Evolutionary conservation across 208 protist genomes (phyloP).

Genomic region (Leishmania aethiopica): DNA sequence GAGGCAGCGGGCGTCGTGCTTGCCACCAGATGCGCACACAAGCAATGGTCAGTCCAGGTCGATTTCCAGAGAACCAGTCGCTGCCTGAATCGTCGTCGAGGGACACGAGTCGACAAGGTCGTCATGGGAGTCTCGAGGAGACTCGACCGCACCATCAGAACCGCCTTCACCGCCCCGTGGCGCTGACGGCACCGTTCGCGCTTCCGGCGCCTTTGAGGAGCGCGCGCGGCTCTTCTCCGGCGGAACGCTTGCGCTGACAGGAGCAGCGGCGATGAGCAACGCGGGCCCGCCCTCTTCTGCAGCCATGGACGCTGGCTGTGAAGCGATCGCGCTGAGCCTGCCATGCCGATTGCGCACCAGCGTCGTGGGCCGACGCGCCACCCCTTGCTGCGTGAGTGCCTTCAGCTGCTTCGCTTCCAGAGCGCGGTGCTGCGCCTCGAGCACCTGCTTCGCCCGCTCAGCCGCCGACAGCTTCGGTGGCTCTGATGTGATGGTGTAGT

Average conservation of each 20-base stretch:
- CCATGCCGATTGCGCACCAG: slow-evolving; percentile 61
- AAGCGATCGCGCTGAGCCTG: slow-evolving; percentile 39
- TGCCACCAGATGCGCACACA: background rate
- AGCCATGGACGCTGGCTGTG: background rate
- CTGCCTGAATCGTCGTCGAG: background rate
- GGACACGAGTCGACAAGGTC: slow-evolving; percentile 12
- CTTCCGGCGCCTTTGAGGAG: background rate
- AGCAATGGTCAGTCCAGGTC: slow-evolving; percentile 22
- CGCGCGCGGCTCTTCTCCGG: background rate
- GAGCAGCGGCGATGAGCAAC: slow-evolving; percentile 6
- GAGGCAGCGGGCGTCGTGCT: background rate
- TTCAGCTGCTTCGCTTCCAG: slow-evolving; percentile 34
- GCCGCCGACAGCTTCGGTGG: slow-evolving; percentile 39
- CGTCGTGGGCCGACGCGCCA: slow-evolving; percentile 63
- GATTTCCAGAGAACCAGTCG: slow-evolving; percentile 19
- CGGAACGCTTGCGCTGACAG: background rate
- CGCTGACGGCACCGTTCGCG: background rate
- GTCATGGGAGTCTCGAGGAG: background rate
- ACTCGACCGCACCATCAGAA: background rate
- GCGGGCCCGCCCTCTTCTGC: background rate
- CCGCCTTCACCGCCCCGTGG: background rate
- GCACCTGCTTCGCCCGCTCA: slow-evolving; percentile 49
- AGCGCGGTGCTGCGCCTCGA: slow-evolving; percentile 47
- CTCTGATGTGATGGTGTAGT: slow-evolving; percentile 6
- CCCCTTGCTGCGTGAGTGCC: slow-evolving; percentile 32